Percentiles rank a stretch among this genome's conserved stretches.
Conservation (phyloP, 768 basidiomycete genomes). For the Strobilomyces echinocephalus region DNA sequence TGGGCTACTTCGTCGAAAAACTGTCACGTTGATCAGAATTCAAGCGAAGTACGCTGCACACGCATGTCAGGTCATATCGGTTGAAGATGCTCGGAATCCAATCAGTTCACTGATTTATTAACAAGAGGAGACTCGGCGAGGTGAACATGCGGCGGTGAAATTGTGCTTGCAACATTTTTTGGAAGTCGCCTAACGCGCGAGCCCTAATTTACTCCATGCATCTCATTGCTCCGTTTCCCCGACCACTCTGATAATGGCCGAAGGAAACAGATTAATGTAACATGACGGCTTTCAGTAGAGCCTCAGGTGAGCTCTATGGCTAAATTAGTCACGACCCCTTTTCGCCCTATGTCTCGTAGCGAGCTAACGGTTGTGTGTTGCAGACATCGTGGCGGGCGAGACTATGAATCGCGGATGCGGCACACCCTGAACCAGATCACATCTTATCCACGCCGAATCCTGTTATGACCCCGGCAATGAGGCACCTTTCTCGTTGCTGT, state of each 20-base stretch:
- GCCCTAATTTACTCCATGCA: not conserved
- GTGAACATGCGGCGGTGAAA: slow-evolving; percentile 1
- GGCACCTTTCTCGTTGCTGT: not conserved
- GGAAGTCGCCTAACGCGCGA: not conserved
- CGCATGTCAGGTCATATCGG: not conserved
- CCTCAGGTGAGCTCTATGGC: not conserved
- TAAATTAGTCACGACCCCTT: not conserved
- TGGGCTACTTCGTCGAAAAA: not conserved
- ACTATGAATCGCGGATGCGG: not conserved
- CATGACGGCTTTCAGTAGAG: not conserved
- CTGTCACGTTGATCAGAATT: not conserved
- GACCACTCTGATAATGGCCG: too few relatives aligned
- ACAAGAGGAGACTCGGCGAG: not conserved
- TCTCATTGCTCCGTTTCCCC: too few relatives aligned
- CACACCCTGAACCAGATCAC: slow-evolving; percentile 3
- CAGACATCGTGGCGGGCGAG: slow-evolving; percentile 5
- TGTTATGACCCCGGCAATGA: not conserved
- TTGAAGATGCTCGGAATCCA: not conserved
- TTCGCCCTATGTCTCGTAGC: not conserved
- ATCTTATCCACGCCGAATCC: not conserved
- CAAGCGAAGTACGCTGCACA: not conserved
- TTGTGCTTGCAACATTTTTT: not conserved
- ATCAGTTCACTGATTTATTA: not conserved
- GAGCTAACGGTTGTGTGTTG: not conserved
- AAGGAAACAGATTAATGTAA: too few relatives aligned